Evolutionary conservation across 2,329 filamentous ascomycete species (phyloP), one percentile per base, ranked within the genome.

Genomic region (Clonostachys solani): DNA sequence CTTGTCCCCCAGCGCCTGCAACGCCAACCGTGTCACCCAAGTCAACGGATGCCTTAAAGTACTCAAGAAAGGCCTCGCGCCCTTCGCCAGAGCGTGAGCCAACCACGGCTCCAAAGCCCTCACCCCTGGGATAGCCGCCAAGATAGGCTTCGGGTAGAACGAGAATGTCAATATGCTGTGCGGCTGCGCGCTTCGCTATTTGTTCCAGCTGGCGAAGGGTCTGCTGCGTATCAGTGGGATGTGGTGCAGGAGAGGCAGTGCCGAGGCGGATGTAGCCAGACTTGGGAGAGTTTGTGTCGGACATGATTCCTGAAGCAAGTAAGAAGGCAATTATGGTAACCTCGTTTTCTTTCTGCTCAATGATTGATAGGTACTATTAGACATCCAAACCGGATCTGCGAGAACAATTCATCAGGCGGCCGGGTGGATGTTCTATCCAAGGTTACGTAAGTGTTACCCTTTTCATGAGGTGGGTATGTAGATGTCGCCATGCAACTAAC

Each of bases 61-160:
- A 96, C 5, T 77, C 70, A 12, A 92, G 75, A 61, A 86, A 96
- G 58, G 95, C 89, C 23, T 95, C 89, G 16, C 91, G 80, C 5
- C 92, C 92, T 43, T 75, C 71, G 4, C 77, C 71, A 1, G 78
- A 77, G 36, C 92, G 83, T 15, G 76, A 74, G 5, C 92, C 92
- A 13, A 48, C 43, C 3, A 45, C 42, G 35, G 15, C n/a, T n/a
- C 47, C 47, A 34, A 48, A 48, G 37, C 12, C 19, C 33, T 17
- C 42, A 13, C 47, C 47, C 12, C 47, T n/a, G 16, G 92, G 92
- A 62, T 96, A 96, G 2, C 92, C 92, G 42, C 92, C 92, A 2
- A 96, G 77, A 61, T 89, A 96, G 18, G 92, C 92, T 71, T 97
- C 92, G 0, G 92, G 92, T 51, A 96, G 91, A 45, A 96, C 81